Evolutionary conservation across 1,284 basidiomycete genomes (phyloP).

Genomic region (Neotropicomus parvogracilis): DNA sequence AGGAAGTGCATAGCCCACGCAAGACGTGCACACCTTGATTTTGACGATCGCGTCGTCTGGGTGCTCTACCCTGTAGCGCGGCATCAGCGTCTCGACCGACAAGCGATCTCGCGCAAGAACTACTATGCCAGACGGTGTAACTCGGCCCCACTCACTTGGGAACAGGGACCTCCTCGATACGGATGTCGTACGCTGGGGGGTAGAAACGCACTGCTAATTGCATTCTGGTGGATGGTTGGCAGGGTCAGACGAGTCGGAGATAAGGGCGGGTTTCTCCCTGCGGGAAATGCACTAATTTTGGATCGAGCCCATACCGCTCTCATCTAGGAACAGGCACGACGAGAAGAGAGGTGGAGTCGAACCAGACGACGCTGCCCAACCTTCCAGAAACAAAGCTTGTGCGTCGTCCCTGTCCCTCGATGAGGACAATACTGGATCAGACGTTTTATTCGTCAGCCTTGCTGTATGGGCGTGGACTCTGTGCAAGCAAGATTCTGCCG

Average conservation of each 20-base stretch:
- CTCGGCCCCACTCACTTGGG: conserved; percentile 44
- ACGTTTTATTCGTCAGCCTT: no score
- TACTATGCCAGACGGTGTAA: background rate
- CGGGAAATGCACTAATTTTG: no score
- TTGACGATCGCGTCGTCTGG: conserved; percentile 75
- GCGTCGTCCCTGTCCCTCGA: background rate
- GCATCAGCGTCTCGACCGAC: background rate
- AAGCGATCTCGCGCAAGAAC: background rate
- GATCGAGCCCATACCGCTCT: no score
- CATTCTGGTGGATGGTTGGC: conserved; percentile 10
- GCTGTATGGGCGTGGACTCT: no score
- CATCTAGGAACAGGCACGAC: no score
- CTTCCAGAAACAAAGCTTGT: background rate
- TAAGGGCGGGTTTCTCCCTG: no score
- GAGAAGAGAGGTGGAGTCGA: no score
- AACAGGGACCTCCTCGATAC: conserved; percentile 55
- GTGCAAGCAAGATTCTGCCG: no score
- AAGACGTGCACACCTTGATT: conserved; percentile 46
- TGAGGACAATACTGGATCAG: no score
- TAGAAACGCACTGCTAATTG: conserved; percentile 53
- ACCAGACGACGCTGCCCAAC: no score
- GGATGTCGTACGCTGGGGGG: conserved; percentile 65
- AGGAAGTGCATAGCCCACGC: background rate
- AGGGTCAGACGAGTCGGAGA: background rate
- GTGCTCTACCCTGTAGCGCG: conserved; percentile 53